Percentiles rank a stretch among this genome's conserved stretches.
These are phyloP conservation scores for Solanum pennellii DNA, from an alignment of 257 asterid genomes.

Conservation along the genomic window DNA sequence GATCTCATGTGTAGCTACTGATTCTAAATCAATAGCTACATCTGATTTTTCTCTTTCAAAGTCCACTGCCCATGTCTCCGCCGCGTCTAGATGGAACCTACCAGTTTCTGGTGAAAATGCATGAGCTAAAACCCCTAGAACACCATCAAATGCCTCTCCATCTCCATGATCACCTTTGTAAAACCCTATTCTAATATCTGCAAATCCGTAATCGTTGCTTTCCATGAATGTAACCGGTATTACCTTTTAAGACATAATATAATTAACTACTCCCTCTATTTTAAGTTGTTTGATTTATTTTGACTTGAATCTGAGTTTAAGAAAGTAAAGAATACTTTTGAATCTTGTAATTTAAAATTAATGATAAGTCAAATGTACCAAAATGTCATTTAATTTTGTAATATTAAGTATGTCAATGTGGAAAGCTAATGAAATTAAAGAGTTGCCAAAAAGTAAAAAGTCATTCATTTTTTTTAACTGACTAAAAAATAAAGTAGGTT, in stretches of 20 bases:
- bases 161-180: conserved; percentile 76
- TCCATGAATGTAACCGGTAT: conserved; percentile 41
- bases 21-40: conserved; percentile 75
- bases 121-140: conserved; percentile 71
- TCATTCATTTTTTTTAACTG: background rate
- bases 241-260: background rate
- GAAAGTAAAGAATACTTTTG: too few relatives aligned
- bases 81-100: conserved; percentile 75
- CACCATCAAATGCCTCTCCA: conserved; percentile 78
- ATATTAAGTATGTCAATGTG: too few relatives aligned
- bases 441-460: background rate
- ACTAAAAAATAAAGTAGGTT: too few relatives aligned
- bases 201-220: conserved; percentile 38
- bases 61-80: conserved; percentile 88
- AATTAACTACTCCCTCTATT: background rate
- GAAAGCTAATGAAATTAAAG: background rate
- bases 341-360: too few relatives aligned
- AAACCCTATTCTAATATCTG: conserved; percentile 74
- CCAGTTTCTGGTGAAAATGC: conserved; percentile 86
- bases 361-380: background rate
- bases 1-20: conserved; percentile 87
- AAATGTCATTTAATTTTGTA: background rate
- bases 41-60: conserved; percentile 30
- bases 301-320: background rate
- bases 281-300: background rate